These are phyloP conservation scores for Pestalotiopsis sp. DNA, from an alignment of 2,329 filamentous ascomycete species.

Conservation along the genomic window DNA sequence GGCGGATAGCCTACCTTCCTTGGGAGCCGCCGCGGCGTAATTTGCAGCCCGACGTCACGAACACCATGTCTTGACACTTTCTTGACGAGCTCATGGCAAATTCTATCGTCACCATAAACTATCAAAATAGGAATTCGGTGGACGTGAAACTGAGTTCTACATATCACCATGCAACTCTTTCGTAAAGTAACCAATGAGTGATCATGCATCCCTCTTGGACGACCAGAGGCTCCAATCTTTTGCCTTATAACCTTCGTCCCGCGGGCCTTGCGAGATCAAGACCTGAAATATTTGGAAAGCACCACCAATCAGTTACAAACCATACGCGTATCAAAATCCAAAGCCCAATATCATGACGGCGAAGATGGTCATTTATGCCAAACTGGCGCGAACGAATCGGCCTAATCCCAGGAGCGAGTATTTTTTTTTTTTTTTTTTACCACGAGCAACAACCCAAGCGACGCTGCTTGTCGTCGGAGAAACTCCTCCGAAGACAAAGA, in stretches of 20 bases:
- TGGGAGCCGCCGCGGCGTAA: neutral
- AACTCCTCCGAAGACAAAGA: neutral
- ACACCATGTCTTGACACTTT: neutral
- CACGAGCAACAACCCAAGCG: no score
- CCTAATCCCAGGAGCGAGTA: no score
- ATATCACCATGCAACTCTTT: neutral
- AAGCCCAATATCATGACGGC: no score
- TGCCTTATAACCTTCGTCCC: neutral
- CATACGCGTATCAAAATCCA: no score
- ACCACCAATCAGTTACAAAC: no score
- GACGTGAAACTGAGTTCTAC: neutral
- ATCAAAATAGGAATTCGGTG: neutral
- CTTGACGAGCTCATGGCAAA: neutral
- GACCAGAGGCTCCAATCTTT: neutral
- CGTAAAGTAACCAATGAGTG: neutral
- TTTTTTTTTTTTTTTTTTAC: no score
- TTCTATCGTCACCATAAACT: neutral
- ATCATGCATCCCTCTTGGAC: neutral
- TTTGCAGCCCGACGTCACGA: neutral
- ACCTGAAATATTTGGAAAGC: no score
- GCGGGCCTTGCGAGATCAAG: neutral
- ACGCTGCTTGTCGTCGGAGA: neutral
- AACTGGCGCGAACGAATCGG: no score
- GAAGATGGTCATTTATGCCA: no score
- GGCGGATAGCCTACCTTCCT: neutral